Evolutionary conservation across 2,329 filamentous ascomycete genomes (phyloP).

Genomic region (Fusarium stilboides): DNA sequence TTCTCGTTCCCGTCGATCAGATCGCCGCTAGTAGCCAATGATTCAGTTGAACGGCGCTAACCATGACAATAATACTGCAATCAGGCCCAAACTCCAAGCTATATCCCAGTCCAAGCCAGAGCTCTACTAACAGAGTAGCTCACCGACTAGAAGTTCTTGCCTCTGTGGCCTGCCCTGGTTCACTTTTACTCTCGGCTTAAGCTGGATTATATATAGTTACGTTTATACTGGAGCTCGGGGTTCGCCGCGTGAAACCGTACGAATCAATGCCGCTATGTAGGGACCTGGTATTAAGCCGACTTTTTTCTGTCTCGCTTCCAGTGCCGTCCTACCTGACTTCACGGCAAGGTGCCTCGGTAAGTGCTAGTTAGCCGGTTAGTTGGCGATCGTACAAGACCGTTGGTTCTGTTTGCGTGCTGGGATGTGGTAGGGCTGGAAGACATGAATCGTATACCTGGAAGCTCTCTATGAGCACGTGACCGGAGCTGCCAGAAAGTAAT

Average conservation of each 20-base stretch:
- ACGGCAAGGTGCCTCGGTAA: slow-evolving; percentile 19
- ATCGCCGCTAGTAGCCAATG: slow-evolving; percentile 25
- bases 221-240: slow-evolving; percentile 20
- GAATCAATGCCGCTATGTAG: slow-evolving; percentile 28
- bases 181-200: slow-evolving; percentile 4
- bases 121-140: not conserved
- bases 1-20: slow-evolving; percentile 18
- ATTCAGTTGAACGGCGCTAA: slow-evolving; percentile 13
- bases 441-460: slow-evolving; percentile 8
- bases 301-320: slow-evolving; percentile 25
- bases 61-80: not conserved
- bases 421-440: slow-evolving; percentile 36
- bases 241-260: slow-evolving; percentile 32
- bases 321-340: slow-evolving; percentile 36
- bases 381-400: slow-evolving; percentile 18
- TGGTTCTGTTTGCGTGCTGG: slow-evolving; percentile 1
- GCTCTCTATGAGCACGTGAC: slow-evolving; percentile 10
- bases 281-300: slow-evolving; percentile 15
- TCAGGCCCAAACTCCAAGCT: slow-evolving; percentile 21
- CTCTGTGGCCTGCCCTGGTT: slow-evolving; percentile 23
- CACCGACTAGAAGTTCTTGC: slow-evolving; percentile 10
- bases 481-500: slow-evolving; percentile 10
- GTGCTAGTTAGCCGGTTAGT: slow-evolving; percentile 18
- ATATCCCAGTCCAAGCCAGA: slow-evolving; percentile 9
- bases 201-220: slow-evolving; percentile 18